These are phyloP conservation scores for Fusarium floridanum DNA, from an alignment of 2,329 filamentous ascomycete species.

Conservation along the genomic window DNA sequence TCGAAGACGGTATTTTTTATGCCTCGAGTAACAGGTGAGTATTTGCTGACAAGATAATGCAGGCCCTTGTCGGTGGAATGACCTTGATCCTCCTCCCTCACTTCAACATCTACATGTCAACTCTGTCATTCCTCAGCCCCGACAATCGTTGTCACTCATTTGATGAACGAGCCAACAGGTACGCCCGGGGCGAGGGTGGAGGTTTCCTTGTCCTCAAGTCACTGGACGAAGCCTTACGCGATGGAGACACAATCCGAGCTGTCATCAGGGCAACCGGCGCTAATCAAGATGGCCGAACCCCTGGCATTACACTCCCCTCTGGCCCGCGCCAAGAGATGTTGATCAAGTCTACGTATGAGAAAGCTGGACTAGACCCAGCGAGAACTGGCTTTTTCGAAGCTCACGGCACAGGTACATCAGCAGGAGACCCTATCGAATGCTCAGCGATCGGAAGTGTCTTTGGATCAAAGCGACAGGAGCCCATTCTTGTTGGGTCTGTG, in stretches of 20 bases:
- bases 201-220: background rate
- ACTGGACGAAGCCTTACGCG: background rate
- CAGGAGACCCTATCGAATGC: background rate
- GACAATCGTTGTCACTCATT: background rate
- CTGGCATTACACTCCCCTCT: background rate
- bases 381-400: background rate
- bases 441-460: background rate
- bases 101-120: background rate
- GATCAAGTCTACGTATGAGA: background rate
- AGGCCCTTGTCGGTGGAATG: background rate
- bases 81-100: background rate
- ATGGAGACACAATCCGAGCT: background rate
- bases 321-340: background rate
- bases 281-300: background rate
- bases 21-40: background rate
- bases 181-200: background rate
- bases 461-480: background rate
- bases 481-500: background rate
- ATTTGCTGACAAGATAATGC: background rate
- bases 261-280: background rate
- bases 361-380: background rate
- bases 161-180: background rate
- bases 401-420: background rate
- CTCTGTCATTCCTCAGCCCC: background rate
- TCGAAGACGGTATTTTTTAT: background rate